Conservation (phyloP, 139 green algal species). For the Volvox africanus region DNA sequence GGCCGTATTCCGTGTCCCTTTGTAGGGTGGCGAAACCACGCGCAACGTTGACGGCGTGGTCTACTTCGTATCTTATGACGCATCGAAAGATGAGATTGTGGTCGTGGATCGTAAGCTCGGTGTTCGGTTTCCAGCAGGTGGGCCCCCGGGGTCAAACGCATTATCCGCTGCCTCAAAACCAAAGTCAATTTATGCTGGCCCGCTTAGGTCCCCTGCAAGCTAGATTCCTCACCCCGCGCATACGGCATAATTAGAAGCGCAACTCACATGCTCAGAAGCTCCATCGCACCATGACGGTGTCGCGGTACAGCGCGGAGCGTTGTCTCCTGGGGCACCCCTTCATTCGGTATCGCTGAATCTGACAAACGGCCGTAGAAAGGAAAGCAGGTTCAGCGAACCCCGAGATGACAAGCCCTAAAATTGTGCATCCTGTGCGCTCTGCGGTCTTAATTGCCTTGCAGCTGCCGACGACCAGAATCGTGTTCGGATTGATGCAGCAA, state of each 20-base stretch:
- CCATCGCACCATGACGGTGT: too few species aligned
- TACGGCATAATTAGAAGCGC: neutral
- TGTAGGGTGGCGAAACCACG: slow-evolving; percentile 27
- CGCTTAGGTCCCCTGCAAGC: too few species aligned
- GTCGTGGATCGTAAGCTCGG: slow-evolving; percentile 31
- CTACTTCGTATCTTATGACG: slow-evolving; percentile 27
- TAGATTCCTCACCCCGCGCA: too few species aligned
- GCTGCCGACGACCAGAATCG: slow-evolving; percentile 38
- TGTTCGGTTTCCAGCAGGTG: slow-evolving; percentile 22
- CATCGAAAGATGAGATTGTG: neutral
- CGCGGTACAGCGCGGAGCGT: too few species aligned
- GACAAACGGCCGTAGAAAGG: too few species aligned
- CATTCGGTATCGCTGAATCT: too few species aligned
- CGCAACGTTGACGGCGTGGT: slow-evolving; percentile 44
- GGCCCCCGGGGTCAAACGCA: neutral
- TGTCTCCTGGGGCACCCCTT: too few species aligned
- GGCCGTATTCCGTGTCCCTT: neutral
- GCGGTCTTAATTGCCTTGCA: neutral
- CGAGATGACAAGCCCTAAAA: too few species aligned
- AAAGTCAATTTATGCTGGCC: too few species aligned
- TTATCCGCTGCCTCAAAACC: neutral
- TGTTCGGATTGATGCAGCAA: slow-evolving; percentile 26
- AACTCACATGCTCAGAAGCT: neutral
- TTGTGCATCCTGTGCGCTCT: too few species aligned
- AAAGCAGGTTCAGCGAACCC: too few species aligned